Percentiles rank a stretch among this genome's conserved stretches.
Conservation (phyloP, 805 yeast species). For the Wickerhamiella lipophila region DNA sequence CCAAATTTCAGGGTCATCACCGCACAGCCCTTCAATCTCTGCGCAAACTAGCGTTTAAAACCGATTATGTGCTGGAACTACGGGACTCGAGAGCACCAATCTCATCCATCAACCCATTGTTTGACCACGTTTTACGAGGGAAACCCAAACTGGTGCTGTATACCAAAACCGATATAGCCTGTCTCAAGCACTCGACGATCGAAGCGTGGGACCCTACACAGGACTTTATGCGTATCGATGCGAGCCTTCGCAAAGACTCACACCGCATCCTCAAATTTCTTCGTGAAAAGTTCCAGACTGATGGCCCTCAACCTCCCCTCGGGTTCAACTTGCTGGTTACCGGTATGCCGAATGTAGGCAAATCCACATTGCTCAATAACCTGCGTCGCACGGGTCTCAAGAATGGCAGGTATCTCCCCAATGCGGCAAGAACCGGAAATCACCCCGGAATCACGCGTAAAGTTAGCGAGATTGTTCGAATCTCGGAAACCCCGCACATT, state of each 20-base stretch:
- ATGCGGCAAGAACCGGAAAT: constrained; percentile 76
- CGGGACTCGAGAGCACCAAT: constrained; percentile 86
- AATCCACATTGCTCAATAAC: constrained; percentile 72
- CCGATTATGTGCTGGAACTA: constrained; percentile 71
- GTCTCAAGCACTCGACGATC: constrained; percentile 33
- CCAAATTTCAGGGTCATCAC: constrained; percentile 88
- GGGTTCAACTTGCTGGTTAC: constrained; percentile 66
- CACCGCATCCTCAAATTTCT: constrained; percentile 39
- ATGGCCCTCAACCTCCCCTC: constrained; percentile 66
- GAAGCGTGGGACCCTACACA: constrained; percentile 37
- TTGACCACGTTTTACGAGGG: constrained; percentile 50
- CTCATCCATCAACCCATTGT: constrained; percentile 65
- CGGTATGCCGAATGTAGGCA: constrained; percentile 98
- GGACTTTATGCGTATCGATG: constrained; percentile 47
- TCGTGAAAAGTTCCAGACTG: constrained; percentile 30
- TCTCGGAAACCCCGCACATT: constrained; percentile 47
- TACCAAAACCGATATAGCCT: constrained; percentile 58
- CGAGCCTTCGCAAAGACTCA: constrained; percentile 41
- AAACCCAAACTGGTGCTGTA: constrained; percentile 53
- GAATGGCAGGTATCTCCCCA: constrained; percentile 27
- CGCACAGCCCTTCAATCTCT: constrained; percentile 59
- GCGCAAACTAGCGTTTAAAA: constrained; percentile 57
- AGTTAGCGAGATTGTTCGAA: constrained; percentile 61
- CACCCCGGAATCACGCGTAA: constrained; percentile 82
- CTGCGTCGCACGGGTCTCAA: constrained; percentile 38